A percentile compares a stretch with the other conserved stretches of the same genome.
phyloP scores from a whole-genome alignment of 352 stramenopile species.

The Globisporangium nunn region DNA sequence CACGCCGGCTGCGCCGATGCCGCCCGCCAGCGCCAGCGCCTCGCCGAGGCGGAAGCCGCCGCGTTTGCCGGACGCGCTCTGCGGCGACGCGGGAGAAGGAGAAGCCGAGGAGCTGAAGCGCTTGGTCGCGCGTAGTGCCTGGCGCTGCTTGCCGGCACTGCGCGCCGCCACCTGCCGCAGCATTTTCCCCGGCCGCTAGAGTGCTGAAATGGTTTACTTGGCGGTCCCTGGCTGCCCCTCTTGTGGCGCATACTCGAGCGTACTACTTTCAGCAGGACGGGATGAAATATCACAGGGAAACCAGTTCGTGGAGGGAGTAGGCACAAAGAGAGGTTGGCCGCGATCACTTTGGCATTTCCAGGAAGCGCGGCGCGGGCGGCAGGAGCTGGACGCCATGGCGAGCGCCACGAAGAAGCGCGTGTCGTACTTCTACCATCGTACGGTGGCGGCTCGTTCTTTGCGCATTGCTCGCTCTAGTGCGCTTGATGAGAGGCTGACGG shows the following conservation, averaged over 20 bases:
- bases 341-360: neutral
- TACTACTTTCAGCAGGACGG: no score
- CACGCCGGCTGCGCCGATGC: constrained; percentile 43
- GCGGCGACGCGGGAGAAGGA: neutral
- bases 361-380: neutral
- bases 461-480: neutral
- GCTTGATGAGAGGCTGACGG: constrained; percentile 1
- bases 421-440: constrained; percentile 87
- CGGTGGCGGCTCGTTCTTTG: constrained; percentile 7
- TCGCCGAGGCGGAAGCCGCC: constrained; percentile 12
- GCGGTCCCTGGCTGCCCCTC: no score
- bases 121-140: neutral
- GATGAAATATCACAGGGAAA: no score
- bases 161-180: neutral
- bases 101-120: constrained; percentile 3
- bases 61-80: neutral
- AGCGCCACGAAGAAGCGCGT: constrained; percentile 69
- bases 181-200: no score
- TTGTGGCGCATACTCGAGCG: no score
- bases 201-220: no score
- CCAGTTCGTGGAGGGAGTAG: no score
- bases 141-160: neutral
- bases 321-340: no score
- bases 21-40: constrained; percentile 34
- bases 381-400: constrained; percentile 15